Percentiles rank a stretch among this genome's conserved stretches.
phyloP scores from a whole-genome alignment of 306 rosid genomes.

The Citrullus amarus region DNA sequence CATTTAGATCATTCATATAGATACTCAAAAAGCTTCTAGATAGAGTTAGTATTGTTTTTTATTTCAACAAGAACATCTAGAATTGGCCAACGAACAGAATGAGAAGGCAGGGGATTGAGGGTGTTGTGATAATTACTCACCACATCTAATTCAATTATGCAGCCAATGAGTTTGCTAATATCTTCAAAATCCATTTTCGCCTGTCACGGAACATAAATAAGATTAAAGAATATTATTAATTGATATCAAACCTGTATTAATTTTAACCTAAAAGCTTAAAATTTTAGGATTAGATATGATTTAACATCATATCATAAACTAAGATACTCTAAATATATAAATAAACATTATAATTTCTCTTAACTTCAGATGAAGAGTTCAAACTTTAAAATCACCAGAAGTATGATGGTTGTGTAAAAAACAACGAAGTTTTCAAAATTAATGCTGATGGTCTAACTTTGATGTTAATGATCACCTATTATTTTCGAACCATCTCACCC shows the following conservation, averaged over 20 bases:
- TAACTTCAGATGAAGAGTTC: too few relatives aligned
- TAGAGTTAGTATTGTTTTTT: too few relatives aligned
- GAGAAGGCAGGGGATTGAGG: background rate
- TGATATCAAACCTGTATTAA: background rate
- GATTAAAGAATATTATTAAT: background rate
- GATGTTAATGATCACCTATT: background rate
- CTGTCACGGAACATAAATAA: slow-evolving; percentile 30
- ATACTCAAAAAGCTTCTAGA: background rate
- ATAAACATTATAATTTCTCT: background rate
- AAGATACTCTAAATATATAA: background rate
- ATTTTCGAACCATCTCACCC: slow-evolving; percentile 4
- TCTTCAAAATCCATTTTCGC: slow-evolving; percentile 68
- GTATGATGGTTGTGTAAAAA: background rate
- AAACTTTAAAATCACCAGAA: background rate
- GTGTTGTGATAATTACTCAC: slow-evolving; percentile 32
- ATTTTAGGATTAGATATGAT: background rate
- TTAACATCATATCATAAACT: background rate
- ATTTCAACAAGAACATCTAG: background rate
- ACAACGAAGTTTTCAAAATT: background rate
- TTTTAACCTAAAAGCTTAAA: background rate
- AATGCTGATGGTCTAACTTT: background rate
- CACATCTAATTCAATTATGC: slow-evolving; percentile 68
- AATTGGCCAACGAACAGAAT: background rate
- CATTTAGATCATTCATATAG: background rate
- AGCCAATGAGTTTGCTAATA: slow-evolving; percentile 41